Base-by-base conservation (phyloP, 805 yeast species). In the Saccharomycopsis microspora region DNA sequence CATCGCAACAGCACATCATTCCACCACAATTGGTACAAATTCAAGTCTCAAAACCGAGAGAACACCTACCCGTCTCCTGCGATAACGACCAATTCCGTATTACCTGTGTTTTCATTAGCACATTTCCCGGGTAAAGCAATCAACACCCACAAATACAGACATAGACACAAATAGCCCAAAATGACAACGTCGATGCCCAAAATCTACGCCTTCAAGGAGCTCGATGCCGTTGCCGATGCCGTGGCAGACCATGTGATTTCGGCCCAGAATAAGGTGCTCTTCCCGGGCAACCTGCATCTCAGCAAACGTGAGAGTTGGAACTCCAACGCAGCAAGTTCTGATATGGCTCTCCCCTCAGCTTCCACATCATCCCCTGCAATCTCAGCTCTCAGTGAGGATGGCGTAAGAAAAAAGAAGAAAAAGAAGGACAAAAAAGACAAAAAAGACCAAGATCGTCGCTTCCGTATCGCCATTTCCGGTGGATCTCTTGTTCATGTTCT, bases 141-240 rank as follows among this genome's bases (percentile, higher is more conserved):
- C 19, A 19, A 19, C 19, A 19, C 19, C 19, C 19, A 19, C 19
- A 19, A 19, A 19, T 19, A 19, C 19, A 19, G 19, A 19, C 19
- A 19, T 19, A 19, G 19, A 19, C 19, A 19, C 19, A 19, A 19
- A 19, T 19, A 19, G 19, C 19, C 19, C 19, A 34, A n/a, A 32
- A 87, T 87, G 96, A 86, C 96, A 2, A 85, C 96, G 3, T 85
- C 95, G 4, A 95, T 88, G 29, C 97, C 98, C 19, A 79, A 87
- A 52, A 82, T 90, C 45, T 89, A 86, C 72, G 85, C 96, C 44
- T 90, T 93, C 63, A 93, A 88, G 41, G 95, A 85, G 63, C 82
- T 86, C 59, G 71, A 79, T 32, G 93, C 85, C 11, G 96, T 90
- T 33, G 97, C 97, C 2, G 95, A 85, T 47, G 97, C 97, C 29